Evolutionary conservation across 495 filamentous ascomycete genomes (phyloP).

Genomic region (Penicillium paradoxum): DNA sequence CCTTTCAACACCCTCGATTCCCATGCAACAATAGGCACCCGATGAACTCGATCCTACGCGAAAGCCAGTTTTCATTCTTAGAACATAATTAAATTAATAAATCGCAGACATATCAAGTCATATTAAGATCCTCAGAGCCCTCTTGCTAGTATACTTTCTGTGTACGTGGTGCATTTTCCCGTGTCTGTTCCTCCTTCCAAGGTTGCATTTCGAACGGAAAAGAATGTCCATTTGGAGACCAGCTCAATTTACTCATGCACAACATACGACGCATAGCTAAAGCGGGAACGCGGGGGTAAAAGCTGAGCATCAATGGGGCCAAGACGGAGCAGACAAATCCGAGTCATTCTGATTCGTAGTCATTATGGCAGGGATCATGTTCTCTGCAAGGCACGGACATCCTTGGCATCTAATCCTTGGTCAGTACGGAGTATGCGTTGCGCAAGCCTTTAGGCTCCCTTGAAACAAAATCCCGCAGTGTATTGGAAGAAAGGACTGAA

Average conservation of each 20-base stretch:
- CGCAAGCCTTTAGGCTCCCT: neutral
- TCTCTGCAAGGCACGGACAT: neutral
- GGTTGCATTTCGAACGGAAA: neutral
- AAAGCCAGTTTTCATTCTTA: neutral
- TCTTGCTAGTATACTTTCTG: no score
- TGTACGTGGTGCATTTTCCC: no score
- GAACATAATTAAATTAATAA: neutral
- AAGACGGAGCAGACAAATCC: conserved; percentile 1
- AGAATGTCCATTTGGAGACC: neutral
- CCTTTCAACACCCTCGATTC: conserved; percentile 1
- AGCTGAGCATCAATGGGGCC: no score
- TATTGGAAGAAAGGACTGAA: no score
- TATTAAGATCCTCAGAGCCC: neutral
- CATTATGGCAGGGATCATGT: neutral
- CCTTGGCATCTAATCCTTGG: neutral
- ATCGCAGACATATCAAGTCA: neutral
- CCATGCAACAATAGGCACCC: conserved; percentile 5
- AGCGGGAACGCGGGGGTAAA: neutral
- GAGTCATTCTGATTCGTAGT: neutral
- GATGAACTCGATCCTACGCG: neutral
- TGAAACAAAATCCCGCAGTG: neutral
- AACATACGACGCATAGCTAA: neutral
- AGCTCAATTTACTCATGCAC: neutral
- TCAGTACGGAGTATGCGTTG: no score
- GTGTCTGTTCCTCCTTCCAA: neutral